Evolutionary conservation across 2,329 filamentous ascomycete species (phyloP).

Genomic region (Fusarium temperatum): DNA sequence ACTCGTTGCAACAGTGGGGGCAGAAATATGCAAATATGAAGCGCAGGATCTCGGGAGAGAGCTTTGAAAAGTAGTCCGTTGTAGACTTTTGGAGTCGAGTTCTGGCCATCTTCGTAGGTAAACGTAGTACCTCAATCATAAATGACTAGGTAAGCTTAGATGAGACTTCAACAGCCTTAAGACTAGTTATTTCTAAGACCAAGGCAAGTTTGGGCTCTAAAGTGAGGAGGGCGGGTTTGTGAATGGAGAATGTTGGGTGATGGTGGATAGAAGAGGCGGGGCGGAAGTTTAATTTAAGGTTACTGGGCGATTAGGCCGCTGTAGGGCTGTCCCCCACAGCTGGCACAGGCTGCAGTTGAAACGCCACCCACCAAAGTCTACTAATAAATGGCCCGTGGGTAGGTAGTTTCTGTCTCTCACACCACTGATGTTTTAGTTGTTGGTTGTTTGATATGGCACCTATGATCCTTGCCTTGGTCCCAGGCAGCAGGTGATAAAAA

Average conservation of each 20-base stretch:
- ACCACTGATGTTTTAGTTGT: not conserved
- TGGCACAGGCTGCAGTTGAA: not conserved
- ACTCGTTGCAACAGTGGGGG: slow-evolving; percentile 2
- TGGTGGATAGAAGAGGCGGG: not conserved
- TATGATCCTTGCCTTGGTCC: not conserved
- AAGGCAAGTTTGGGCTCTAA: too few relatives aligned
- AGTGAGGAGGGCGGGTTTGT: too few relatives aligned
- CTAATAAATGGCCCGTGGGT: not conserved
- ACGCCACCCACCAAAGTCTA: not conserved
- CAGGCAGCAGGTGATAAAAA: not conserved
- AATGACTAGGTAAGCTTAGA: too few relatives aligned
- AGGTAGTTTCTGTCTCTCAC: not conserved
- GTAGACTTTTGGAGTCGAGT: not conserved
- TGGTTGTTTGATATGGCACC: too few relatives aligned
- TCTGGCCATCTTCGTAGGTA: not conserved
- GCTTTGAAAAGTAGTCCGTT: not conserved
- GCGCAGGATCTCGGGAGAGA: not conserved
- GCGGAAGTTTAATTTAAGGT: not conserved
- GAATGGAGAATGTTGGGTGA: not conserved
- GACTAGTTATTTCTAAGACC: too few relatives aligned
- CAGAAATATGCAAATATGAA: not conserved
- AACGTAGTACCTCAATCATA: too few relatives aligned
- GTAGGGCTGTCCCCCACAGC: not conserved
- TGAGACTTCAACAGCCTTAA: too few relatives aligned
- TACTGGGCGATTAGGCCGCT: not conserved